Conservation (phyloP, 202 grass and related monocot genomes). For the Zoysia matrella region DNA sequence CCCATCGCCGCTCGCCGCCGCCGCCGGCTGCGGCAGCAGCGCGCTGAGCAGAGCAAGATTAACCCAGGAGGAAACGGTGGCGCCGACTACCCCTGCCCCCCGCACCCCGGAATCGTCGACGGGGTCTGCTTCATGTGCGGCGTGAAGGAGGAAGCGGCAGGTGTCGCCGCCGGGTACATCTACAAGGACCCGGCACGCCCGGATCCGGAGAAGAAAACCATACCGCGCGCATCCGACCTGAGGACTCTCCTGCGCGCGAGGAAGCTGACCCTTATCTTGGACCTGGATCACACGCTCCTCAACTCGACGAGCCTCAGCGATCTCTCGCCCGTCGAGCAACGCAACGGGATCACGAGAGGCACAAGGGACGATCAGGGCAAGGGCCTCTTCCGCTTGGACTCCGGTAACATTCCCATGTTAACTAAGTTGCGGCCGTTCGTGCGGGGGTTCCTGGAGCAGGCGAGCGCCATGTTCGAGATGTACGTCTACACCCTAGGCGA, state of each 20-base stretch:
- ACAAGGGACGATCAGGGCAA: slow-evolving; percentile 44
- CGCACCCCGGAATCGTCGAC: background rate
- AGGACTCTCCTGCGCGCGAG: slow-evolving; percentile 51
- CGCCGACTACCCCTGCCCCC: background rate
- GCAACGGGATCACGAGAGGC: slow-evolving; percentile 2
- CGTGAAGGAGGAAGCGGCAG: background rate
- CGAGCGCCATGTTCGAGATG: slow-evolving; percentile 67
- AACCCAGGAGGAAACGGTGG: background rate
- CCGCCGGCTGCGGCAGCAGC: background rate
- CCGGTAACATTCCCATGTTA: slow-evolving; percentile 28
- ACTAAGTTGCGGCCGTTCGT: slow-evolving; percentile 69
- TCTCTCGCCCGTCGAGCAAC: slow-evolving; percentile 46
- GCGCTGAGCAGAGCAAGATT: background rate
- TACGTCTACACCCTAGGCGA: slow-evolving; percentile 67
- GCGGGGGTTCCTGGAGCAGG: slow-evolving; percentile 55
- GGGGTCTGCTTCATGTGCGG: background rate
- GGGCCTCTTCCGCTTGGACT: slow-evolving; percentile 52
- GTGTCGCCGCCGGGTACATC: background rate
- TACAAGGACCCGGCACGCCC: background rate
- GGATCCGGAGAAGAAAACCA: background rate
- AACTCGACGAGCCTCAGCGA: slow-evolving; percentile 50
- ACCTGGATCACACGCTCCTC: slow-evolving; percentile 71
- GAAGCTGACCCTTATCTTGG: slow-evolving; percentile 66
- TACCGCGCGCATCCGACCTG: slow-evolving; percentile 28
- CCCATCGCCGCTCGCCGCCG: background rate